Evolutionary conservation across 164 flowering plant species (phyloP).

Genomic region (Piper betle): DNA sequence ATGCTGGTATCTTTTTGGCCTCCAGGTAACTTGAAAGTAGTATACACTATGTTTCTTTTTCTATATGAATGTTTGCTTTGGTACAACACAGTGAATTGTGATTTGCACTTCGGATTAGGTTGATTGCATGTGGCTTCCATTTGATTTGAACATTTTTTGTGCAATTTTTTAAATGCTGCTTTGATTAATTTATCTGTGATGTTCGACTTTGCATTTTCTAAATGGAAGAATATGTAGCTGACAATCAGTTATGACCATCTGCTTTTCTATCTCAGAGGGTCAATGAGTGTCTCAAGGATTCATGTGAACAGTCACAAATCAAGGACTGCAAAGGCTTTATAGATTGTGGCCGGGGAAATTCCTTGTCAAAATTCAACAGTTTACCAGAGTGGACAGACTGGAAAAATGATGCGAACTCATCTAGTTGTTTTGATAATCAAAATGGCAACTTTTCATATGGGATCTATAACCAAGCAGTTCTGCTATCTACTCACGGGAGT

Average conservation of each 20-base stretch:
- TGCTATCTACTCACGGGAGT: constrained; percentile 31
- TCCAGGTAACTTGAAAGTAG: constrained; percentile 46
- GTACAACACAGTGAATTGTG: background rate
- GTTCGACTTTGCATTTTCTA: too few species aligned
- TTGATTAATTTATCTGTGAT: too few species aligned
- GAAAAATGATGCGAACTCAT: constrained; percentile 22
- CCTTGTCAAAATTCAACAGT: background rate
- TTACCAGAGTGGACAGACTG: constrained; percentile 20
- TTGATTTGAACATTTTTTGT: too few species aligned
- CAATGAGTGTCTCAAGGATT: constrained; percentile 70
- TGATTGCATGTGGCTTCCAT: too few species aligned
- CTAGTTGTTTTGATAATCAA: constrained; percentile 25
- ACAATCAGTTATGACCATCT: background rate
- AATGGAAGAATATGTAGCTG: background rate
- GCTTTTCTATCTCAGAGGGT: constrained; percentile 40
- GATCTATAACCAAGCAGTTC: constrained; percentile 51
- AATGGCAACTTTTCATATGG: constrained; percentile 40
- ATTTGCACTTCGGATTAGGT: background rate
- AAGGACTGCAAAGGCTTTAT: constrained; percentile 27
- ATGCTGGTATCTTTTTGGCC: constrained; percentile 85
- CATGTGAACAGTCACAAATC: constrained; percentile 25
- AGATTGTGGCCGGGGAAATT: constrained; percentile 53
- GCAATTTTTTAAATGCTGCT: too few species aligned
- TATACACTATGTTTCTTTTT: too few species aligned
- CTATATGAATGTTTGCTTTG: background rate